These are phyloP conservation scores for Rhexocercosporidium sp. DNA, from an alignment of 2,329 filamentous ascomycete genomes.

Conservation along the genomic window DNA sequence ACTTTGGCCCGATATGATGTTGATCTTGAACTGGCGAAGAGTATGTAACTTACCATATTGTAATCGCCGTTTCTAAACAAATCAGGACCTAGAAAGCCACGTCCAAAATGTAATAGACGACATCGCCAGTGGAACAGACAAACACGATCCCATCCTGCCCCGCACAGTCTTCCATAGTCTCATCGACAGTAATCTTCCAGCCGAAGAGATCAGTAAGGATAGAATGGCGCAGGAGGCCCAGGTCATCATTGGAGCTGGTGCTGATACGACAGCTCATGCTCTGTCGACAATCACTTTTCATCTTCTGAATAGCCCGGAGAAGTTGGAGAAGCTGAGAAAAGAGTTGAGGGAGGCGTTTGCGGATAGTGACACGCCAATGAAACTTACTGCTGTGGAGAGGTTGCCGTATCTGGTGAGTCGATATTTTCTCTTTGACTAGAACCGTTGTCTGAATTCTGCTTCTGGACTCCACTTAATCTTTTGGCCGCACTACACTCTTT, in stretches of 20 bases:
- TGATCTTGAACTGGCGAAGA: not conserved
- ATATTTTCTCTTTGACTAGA: too few species aligned
- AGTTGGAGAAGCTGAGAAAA: constrained; percentile 40
- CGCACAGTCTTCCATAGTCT: constrained; percentile 39
- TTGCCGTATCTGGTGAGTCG: constrained; percentile 38
- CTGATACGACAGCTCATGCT: constrained; percentile 44
- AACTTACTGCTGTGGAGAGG: constrained; percentile 31
- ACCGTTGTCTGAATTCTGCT: too few species aligned
- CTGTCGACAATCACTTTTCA: constrained; percentile 45
- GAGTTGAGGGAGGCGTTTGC: constrained; percentile 42
- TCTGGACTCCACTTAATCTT: not conserved
- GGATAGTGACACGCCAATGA: constrained; percentile 12
- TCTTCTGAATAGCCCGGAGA: constrained; percentile 42
- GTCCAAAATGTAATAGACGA: constrained; percentile 17
- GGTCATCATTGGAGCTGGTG: constrained; percentile 15
- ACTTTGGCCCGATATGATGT: constrained; percentile 7
- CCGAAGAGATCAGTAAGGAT: constrained; percentile 11
- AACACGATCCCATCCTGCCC: constrained; percentile 23
- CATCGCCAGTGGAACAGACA: constrained; percentile 1
- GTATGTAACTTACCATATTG: not conserved
- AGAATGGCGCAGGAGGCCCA: constrained; percentile 18
- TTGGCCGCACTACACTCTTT: not conserved
- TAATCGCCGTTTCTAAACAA: not conserved
- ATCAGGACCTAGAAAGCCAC: constrained; percentile 9
- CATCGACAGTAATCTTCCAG: constrained; percentile 42